Evolutionary conservation across 2,329 filamentous ascomycete genomes (phyloP), one percentile per base, ranked within the genome.

Genomic region (Colletotrichum musae): DNA sequence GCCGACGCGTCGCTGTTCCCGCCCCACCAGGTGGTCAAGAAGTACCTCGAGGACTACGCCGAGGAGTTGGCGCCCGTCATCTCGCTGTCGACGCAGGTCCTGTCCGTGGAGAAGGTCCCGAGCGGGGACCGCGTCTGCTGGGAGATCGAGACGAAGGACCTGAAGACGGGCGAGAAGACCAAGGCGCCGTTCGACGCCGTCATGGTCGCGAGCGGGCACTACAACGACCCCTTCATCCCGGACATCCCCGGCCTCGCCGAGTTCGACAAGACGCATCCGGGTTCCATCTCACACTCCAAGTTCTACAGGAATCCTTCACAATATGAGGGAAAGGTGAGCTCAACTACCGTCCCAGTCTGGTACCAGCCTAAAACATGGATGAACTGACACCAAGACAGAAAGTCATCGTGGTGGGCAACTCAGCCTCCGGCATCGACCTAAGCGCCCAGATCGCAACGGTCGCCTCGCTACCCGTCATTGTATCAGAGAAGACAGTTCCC

Each of bases 381-480:
- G 6, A 47, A 50, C 47, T 50, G 18, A 50, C 47, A 13, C n/a
- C 10, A n/a, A 1, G 47, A 73, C 90, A 92, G 80, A 91, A 92
- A 58, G 81, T 94, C 9, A 76, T 81, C 5, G 85, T 94, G 0
- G 87, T 94, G 0, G 93, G 93, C 5, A 93, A 90, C 75, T 90
- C 89, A 0, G 91, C 92, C 0, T 94, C 91, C 0, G 93, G 91
- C 2, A 81, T 92, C 43, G 70, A 95, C 73, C 90, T 94, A 58
- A 89, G 88, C 32, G 81, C 81, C 0, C 92, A 94, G 72, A 89
- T 94, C 36, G 85, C 84, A 9, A 76, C 80, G 2, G 80, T 87
- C 50, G 88, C 86, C 74, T 78, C 83, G 70, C 79, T 79, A 0
- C 88, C 88, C 2, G 77, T 94, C 0, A 78, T 94, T 18, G 77